These are phyloP conservation scores for Fusarium coffeatum DNA, from an alignment of 2,329 filamentous ascomycete species.

Conservation along the genomic window DNA sequence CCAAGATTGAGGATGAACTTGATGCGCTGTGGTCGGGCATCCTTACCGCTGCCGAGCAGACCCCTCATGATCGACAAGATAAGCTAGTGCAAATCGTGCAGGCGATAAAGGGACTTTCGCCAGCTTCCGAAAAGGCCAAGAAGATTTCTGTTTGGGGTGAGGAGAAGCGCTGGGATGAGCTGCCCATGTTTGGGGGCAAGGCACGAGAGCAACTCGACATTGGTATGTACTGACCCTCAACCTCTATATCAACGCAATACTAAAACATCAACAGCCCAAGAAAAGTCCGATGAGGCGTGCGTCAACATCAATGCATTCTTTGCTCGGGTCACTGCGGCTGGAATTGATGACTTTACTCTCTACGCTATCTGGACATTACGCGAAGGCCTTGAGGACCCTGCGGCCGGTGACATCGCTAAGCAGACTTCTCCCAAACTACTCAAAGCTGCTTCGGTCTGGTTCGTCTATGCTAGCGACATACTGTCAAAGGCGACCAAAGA, in stretches of 20 bases:
- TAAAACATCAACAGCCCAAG: slow-evolving; percentile 12
- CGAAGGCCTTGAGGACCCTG: slow-evolving; percentile 32
- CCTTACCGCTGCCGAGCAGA: slow-evolving; percentile 36
- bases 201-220: slow-evolving; percentile 34
- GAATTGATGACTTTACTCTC: slow-evolving; percentile 27
- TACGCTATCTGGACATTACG: slow-evolving; percentile 37
- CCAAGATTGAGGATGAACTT: slow-evolving; percentile 27
- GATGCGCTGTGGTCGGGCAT: slow-evolving; percentile 26
- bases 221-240: background rate
- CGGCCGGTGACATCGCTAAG: slow-evolving; percentile 3
- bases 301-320: slow-evolving; percentile 37
- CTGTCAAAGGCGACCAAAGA: background rate
- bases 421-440: background rate
- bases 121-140: slow-evolving; percentile 12
- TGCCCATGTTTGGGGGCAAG: slow-evolving; percentile 33
- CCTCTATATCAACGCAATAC: background rate
- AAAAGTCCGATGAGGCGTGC: slow-evolving; percentile 8
- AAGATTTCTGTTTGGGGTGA: slow-evolving; percentile 35
- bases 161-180: slow-evolving; percentile 29
- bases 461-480: slow-evolving; percentile 18
- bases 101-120: slow-evolving; percentile 27
- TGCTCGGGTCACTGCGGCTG: slow-evolving; percentile 25
- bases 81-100: slow-evolving; percentile 39
- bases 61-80: slow-evolving; percentile 34
- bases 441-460: slow-evolving; percentile 25